Conservation (phyloP, 2,329 filamentous ascomycete genomes). For the Nothopassalora personata region DNA sequence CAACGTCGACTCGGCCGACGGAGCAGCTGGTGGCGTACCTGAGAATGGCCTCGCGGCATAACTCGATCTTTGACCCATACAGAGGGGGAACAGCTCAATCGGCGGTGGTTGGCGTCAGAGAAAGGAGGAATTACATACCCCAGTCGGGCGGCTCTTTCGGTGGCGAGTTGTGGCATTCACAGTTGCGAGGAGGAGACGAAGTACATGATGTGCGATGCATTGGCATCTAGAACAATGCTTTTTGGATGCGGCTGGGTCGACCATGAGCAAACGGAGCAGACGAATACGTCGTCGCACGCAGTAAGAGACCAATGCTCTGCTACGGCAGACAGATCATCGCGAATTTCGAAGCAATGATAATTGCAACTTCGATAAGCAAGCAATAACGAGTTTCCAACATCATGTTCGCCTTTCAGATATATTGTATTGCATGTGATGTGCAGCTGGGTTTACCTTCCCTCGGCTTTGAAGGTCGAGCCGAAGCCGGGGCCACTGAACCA, state of each 20-base stretch:
- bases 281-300: conserved; percentile 6
- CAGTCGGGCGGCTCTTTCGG: background rate
- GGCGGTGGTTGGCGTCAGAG: background rate
- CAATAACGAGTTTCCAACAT: background rate
- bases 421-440: background rate
- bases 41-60: conserved; percentile 15
- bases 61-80: background rate
- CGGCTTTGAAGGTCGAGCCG: conserved; percentile 1
- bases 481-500: background rate
- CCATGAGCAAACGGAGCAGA: conserved; percentile 2
- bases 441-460: background rate
- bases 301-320: background rate
- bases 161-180: background rate
- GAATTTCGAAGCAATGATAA: background rate
- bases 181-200: background rate
- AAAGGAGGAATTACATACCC: background rate
- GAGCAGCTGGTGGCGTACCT: conserved; percentile 17
- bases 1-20: conserved; percentile 65
- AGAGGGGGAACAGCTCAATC: background rate
- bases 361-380: conserved; percentile 4
- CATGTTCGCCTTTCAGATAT: background rate
- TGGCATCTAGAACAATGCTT: conserved; percentile 1
- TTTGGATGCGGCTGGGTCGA: background rate
- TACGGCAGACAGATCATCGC: background rate
- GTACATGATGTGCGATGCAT: background rate